phyloP scores from a whole-genome alignment of 2,329 filamentous ascomycete species.

The Zymoseptoria tritici region DNA sequence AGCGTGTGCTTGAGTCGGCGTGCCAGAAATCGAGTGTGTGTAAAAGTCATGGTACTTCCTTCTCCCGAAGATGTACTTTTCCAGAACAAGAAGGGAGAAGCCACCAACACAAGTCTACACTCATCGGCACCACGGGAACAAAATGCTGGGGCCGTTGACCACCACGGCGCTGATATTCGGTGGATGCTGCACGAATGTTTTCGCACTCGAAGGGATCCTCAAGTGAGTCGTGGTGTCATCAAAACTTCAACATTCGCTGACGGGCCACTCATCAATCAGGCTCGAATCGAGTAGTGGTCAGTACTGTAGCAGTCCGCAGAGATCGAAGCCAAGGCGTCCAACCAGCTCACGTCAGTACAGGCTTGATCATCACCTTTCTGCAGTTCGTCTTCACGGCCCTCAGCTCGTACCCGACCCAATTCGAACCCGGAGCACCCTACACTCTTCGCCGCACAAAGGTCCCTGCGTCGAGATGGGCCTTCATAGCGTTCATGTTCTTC shows the following conservation, averaged over 20 bases:
- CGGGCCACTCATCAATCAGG: constrained; percentile 38
- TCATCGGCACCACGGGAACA: neutral
- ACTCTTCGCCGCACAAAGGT: constrained; percentile 72
- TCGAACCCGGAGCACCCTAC: constrained; percentile 52
- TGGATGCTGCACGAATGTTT: constrained; percentile 95
- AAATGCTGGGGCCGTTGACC: constrained; percentile 15
- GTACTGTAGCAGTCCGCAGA: constrained; percentile 10
- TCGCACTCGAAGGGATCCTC: constrained; percentile 88
- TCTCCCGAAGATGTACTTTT: neutral
- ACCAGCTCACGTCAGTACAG: constrained; percentile 35
- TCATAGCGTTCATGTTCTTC: constrained; percentile 88
- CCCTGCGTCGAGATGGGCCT: constrained; percentile 73
- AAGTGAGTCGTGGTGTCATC: constrained; percentile 52
- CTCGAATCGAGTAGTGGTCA: constrained; percentile 77
- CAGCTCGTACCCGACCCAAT: constrained; percentile 39
- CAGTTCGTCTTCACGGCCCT: constrained; percentile 58
- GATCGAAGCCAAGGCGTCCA: neutral
- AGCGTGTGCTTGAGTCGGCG: neutral
- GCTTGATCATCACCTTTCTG: constrained; percentile 52
- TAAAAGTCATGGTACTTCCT: neutral
- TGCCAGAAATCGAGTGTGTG: neutral
- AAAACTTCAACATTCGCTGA: constrained; percentile 5
- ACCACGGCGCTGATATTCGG: constrained; percentile 89
- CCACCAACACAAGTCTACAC: neutral
- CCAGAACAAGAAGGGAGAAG: neutral